phyloP scores from a whole-genome alignment of 768 basidiomycete species.

The Tricholomella constricta region DNA sequence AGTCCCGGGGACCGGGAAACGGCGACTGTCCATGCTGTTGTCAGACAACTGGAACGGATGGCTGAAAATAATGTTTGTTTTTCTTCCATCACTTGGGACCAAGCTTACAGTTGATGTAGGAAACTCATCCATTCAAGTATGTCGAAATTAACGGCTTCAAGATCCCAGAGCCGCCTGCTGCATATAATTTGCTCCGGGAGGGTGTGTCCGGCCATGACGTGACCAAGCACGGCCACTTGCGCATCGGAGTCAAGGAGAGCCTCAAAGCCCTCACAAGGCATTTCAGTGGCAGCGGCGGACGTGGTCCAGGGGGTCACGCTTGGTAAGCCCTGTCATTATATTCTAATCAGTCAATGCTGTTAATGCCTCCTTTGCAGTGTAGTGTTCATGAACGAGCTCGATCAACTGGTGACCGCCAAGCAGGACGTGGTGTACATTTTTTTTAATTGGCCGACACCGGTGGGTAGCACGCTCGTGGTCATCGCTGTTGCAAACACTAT shows the following conservation, averaged over 20 bases:
- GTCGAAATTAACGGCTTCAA: conserved; percentile 97
- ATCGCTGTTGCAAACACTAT: conserved; percentile 98
- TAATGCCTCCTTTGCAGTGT: conserved; percentile 53
- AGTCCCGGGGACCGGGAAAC: conserved; percentile 98
- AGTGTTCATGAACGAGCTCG: conserved; percentile 97
- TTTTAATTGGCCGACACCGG: conserved; percentile 98
- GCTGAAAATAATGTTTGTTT: conserved; percentile 72
- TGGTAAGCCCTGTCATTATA: no score
- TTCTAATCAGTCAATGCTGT: neutral
- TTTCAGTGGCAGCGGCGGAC: conserved; percentile 63
- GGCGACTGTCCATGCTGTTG: conserved; percentile 92
- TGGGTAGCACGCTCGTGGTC: conserved; percentile 87
- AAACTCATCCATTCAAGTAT: conserved; percentile 92
- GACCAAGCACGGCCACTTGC: conserved; percentile 60
- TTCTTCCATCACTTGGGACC: neutral
- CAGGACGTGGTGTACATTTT: conserved; percentile 99
- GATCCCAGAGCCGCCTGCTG: conserved; percentile 90
- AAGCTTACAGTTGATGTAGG: conserved; percentile 46
- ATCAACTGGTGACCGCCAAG: conserved; percentile 93
- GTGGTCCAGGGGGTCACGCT: conserved; percentile 81
- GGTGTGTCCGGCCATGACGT: conserved; percentile 82
- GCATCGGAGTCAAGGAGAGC: conserved; percentile 78
- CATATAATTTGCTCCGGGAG: conserved; percentile 92
- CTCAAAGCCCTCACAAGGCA: conserved; percentile 75
- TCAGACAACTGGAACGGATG: conserved; percentile 88